Evolutionary conservation across 495 filamentous ascomycete species (phyloP).

Genomic region (Lophium mytilinum): DNA sequence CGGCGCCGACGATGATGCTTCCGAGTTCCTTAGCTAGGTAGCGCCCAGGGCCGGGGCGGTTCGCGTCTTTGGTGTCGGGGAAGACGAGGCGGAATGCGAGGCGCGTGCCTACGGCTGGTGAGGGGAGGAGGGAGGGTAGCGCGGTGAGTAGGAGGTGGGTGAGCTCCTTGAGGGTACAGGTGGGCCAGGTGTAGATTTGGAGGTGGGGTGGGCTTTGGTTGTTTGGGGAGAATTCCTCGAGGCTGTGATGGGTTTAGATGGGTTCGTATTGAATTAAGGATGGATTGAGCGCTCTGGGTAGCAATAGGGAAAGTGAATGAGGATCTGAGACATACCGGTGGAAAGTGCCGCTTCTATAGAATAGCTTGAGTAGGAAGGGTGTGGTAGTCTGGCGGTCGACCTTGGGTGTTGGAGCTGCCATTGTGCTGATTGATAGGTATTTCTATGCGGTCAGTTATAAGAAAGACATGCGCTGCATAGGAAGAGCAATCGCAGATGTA

Average conservation of each 20-base stretch:
- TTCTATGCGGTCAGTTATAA: too few species aligned
- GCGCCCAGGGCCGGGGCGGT: slow-evolving; percentile 33
- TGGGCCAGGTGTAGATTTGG: slow-evolving; percentile 82
- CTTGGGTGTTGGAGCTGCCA: slow-evolving; percentile 29
- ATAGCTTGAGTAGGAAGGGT: slow-evolving; percentile 86
- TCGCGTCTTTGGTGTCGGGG: slow-evolving; percentile 57
- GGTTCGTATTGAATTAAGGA: slow-evolving; percentile 16
- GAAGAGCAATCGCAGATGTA: too few species aligned
- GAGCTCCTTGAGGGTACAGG: slow-evolving; percentile 76
- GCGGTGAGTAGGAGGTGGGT: slow-evolving; percentile 62
- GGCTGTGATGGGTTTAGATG: slow-evolving; percentile 35
- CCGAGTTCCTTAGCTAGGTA: slow-evolving; percentile 74
- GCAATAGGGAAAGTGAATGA: slow-evolving; percentile 4
- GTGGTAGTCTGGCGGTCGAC: slow-evolving; percentile 67
- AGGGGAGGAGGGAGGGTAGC: slow-evolving; percentile 61
- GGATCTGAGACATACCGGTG: slow-evolving; percentile 52
- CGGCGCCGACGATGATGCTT: slow-evolving; percentile 65
- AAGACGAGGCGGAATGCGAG: slow-evolving; percentile 82
- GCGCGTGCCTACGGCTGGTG: slow-evolving; percentile 68
- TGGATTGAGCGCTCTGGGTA: slow-evolving; percentile 19
- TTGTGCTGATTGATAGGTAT: background rate
- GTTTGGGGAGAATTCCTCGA: slow-evolving; percentile 55
- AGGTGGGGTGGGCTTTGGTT: slow-evolving; percentile 56
- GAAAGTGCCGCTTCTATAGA: slow-evolving; percentile 66
- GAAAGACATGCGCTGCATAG: too few species aligned